These are phyloP conservation scores for Dendrocalamus sinicus DNA, from an alignment of 176 grass and related monocot species.

Conservation along the genomic window DNA sequence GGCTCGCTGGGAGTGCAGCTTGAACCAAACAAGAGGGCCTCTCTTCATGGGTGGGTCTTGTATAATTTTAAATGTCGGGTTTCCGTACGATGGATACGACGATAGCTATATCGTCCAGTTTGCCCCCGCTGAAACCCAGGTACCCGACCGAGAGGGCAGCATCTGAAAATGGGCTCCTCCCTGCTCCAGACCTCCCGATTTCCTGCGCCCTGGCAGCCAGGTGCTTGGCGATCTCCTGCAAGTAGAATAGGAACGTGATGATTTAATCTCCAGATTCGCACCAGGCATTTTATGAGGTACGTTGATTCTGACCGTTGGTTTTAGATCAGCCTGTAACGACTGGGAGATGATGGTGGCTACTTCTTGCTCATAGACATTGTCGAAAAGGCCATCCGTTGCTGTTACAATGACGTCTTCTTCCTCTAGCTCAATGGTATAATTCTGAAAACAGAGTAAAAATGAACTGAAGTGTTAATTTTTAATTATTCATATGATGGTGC, in stretches of 20 bases:
- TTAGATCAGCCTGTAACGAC: conserved; percentile 58
- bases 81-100: conserved; percentile 67
- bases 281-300: not conserved
- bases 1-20: not conserved
- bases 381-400: conserved; percentile 81
- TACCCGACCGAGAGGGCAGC: conserved; percentile 72
- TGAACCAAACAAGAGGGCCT: not conserved
- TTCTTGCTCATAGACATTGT: conserved; percentile 83
- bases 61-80: conserved; percentile 42
- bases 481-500: not conserved
- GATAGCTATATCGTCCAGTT: conserved; percentile 73
- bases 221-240: conserved; percentile 80
- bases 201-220: conserved; percentile 66
- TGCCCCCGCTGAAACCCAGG: conserved; percentile 71
- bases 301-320: conserved; percentile 62
- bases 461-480: not conserved
- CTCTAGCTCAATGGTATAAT: conserved; percentile 69
- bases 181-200: conserved; percentile 72
- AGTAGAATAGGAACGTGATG: not conserved
- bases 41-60: not conserved
- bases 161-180: conserved; percentile 86
- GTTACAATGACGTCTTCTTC: conserved; percentile 79
- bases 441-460: conserved; percentile 40
- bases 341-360: conserved; percentile 64
- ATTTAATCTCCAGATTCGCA: not conserved